Evolutionary conservation across 2,329 filamentous ascomycete genomes (phyloP), one percentile per base, ranked within the genome.

Genomic region (Beauveria caledonica): DNA sequence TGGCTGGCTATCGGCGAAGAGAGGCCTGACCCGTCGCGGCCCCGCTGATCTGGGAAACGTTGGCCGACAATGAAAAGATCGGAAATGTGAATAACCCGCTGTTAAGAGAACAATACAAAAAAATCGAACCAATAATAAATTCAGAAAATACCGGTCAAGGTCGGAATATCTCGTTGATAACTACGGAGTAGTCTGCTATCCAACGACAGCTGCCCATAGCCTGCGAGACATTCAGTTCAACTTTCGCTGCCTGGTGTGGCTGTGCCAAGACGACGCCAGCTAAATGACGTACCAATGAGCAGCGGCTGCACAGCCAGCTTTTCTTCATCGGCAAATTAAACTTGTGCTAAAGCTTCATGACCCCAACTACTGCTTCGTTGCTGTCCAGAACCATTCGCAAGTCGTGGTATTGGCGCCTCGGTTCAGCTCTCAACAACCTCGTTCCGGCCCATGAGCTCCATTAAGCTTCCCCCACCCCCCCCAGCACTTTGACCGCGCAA

Each of bases 241-340:
- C 50, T 29, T 60, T 13, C 17, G 8, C 23, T 36, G 39, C 27
- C 29, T 9, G 27, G 50, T 50, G 59, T 60, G 59, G 59, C 59
- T 60, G 59, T 60, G 59, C 59, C 52, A 51, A 60, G 57, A 29
- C 51, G 29, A 45, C 58, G 58, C 58, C 29, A 36, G 33, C 44
- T 60, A 49, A 23, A 55, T 60, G 58, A 60, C 58, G 58, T 60
- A 54, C 44, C 58, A 60, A 55, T 55, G 15, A 25, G 36, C 27
- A n/a, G 17, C 42, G 23, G 17, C 42, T 49, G 50, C 40, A 42
- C 29, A 13, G 13, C 40, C 40, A 21, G 45, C 44, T 51, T 46
- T 59, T 52, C 19, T 53, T n/a, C 25, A 36, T 27, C 27, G 9
- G n/a, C 9, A 52, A 15, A 51, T 33, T 44, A 25, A 44, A 25